These are phyloP conservation scores for Oligophagozyma castellii DNA, from an alignment of 1,139 yeast genomes.

Conservation along the genomic window DNA sequence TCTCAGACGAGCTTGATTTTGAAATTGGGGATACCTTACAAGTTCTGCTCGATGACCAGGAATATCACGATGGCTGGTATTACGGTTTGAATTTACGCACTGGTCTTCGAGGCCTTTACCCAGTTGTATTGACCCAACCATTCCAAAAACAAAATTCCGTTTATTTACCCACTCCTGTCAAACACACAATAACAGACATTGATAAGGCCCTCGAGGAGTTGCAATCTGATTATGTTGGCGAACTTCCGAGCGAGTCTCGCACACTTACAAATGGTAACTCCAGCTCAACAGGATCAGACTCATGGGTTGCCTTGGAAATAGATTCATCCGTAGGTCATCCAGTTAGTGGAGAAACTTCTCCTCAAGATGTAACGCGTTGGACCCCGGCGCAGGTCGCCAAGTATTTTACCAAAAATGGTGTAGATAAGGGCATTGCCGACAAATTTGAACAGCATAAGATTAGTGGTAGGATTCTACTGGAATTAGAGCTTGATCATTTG, in stretches of 20 bases:
- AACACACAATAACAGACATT: conserved; percentile 44
- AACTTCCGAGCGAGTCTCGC: not conserved
- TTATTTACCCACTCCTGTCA: not conserved
- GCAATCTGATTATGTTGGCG: not conserved
- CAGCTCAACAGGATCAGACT: too few species aligned
- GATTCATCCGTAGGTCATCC: not conserved
- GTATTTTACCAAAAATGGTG: conserved; percentile 60
- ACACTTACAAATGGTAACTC: too few species aligned
- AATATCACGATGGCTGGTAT: conserved; percentile 97
- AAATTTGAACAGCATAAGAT: conserved; percentile 80
- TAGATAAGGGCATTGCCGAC: conserved; percentile 55
- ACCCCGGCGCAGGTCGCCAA: conserved; percentile 71
- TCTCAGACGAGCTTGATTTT: conserved; percentile 79
- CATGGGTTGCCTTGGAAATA: not conserved
- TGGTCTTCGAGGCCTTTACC: conserved; percentile 72
- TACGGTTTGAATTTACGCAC: conserved; percentile 69
- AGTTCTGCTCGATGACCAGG: conserved; percentile 83
- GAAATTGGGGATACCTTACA: conserved; percentile 77
- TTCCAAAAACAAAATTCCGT: conserved; percentile 1
- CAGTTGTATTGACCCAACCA: conserved; percentile 45
- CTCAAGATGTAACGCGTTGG: conserved; percentile 43
- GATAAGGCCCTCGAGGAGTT: conserved; percentile 68
- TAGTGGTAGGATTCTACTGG: conserved; percentile 71
- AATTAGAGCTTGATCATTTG: conserved; percentile 69
- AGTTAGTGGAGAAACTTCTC: conserved; percentile 9